These are phyloP conservation scores for Lolium multiflorum DNA, from an alignment of 176 grass and related monocot genomes.

Conservation along the genomic window DNA sequence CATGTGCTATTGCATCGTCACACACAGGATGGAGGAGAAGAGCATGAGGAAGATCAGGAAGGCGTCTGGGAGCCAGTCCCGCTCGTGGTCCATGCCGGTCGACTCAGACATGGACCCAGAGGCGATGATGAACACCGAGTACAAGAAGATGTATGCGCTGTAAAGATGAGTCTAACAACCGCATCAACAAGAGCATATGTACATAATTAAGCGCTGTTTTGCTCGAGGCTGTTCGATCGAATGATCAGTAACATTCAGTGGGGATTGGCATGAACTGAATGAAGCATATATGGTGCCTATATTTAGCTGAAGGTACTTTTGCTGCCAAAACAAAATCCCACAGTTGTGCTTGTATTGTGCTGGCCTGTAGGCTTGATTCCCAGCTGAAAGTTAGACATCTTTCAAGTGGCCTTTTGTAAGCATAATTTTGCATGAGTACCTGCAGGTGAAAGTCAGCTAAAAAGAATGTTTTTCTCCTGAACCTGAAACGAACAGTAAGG, in stretches of 20 bases:
- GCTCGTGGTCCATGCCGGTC: conserved; percentile 64
- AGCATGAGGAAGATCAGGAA: conserved; percentile 72
- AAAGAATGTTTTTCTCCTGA: background rate
- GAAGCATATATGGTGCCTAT: conserved; percentile 11
- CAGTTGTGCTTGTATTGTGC: background rate
- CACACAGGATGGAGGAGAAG: conserved; percentile 79
- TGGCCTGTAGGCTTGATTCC: background rate
- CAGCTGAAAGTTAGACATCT: background rate
- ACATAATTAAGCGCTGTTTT: conserved; percentile 27
- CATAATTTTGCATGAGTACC: background rate
- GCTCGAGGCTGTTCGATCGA: background rate
- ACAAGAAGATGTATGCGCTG: conserved; percentile 91
- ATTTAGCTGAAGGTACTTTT: conserved; percentile 22
- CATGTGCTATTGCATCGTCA: conserved; percentile 88
- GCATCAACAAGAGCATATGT: conserved; percentile 25
- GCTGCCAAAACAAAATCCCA: background rate
- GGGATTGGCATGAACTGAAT: background rate
- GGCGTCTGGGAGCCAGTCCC: conserved; percentile 62
- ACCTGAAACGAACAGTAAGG: background rate
- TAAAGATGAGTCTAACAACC: conserved; percentile 43
- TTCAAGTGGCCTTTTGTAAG: background rate
- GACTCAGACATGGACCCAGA: conserved; percentile 61
- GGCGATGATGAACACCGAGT: conserved; percentile 76
- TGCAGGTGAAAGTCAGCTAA: background rate
- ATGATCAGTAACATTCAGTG: background rate